Conservation (phyloP, 2,329 filamentous ascomycete genomes). For the Diaporthe aspalathi region DNA sequence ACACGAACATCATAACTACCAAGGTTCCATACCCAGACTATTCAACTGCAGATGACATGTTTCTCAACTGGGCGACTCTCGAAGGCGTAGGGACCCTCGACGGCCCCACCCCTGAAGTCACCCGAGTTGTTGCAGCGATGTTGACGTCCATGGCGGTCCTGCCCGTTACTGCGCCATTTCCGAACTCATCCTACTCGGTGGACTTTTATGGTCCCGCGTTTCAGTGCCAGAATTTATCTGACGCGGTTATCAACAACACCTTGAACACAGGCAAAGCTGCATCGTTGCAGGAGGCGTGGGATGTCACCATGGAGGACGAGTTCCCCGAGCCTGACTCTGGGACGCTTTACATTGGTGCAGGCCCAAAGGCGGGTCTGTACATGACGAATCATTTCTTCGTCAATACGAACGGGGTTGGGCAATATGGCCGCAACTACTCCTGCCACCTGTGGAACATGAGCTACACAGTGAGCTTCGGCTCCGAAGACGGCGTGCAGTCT, state of each 20-base stretch:
- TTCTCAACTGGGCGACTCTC: not conserved
- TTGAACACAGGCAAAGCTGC: not conserved
- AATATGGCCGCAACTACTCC: not conserved
- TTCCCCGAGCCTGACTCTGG: accelerated
- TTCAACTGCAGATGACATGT: not conserved
- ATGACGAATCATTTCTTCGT: not conserved
- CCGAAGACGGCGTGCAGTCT: not conserved
- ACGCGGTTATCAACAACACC: not conserved
- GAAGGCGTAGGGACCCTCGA: not conserved
- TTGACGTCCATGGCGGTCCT: slow-evolving; percentile 10
- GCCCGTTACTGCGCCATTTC: not conserved
- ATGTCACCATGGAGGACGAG: not conserved
- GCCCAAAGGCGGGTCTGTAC: not conserved
- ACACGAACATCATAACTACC: not conserved
- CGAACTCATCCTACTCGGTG: slow-evolving; percentile 6
- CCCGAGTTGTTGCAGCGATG: not conserved
- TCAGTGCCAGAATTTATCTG: not conserved
- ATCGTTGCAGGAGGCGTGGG: not conserved
- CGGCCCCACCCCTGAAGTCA: not conserved
- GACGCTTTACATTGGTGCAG: not conserved
- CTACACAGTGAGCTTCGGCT: not conserved
- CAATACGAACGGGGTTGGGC: not conserved
- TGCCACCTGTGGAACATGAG: slow-evolving; percentile 4
- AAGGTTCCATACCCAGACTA: slow-evolving; percentile 3
- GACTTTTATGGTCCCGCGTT: not conserved